phyloP scores from a whole-genome alignment of 2,329 filamentous ascomycete species.

The Penicillium sp. region DNA sequence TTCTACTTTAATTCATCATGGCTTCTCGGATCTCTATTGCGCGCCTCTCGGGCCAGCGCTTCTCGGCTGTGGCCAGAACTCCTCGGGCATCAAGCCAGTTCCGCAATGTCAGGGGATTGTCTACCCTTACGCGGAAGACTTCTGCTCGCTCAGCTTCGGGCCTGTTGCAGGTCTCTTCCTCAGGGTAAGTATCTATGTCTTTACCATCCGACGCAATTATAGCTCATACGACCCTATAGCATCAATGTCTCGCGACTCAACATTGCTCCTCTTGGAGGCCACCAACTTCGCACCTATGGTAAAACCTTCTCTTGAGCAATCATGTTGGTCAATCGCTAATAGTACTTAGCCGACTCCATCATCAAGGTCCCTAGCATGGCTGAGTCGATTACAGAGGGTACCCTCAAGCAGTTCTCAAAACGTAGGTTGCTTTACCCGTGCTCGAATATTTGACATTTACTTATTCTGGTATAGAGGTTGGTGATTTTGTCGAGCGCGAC shows the following conservation, averaged over 20 bases:
- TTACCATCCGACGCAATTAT: not conserved
- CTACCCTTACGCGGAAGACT: constrained; percentile 19
- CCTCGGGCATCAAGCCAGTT: constrained; percentile 22
- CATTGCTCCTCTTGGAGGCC: constrained; percentile 22
- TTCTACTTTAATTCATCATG: constrained; percentile 22
- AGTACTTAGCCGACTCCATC: constrained; percentile 58
- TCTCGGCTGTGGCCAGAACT: constrained; percentile 25
- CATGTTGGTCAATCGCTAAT: constrained; percentile 1
- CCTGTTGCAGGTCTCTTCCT: constrained; percentile 18
- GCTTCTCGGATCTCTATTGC: constrained; percentile 33
- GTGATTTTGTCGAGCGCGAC: constrained; percentile 87
- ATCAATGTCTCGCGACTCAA: constrained; percentile 21
- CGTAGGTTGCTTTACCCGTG: constrained; percentile 32
- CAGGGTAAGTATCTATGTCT: constrained; percentile 19
- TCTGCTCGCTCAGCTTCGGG: constrained; percentile 17
- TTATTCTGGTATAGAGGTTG: constrained; percentile 53
- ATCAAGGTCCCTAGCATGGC: constrained; percentile 97
- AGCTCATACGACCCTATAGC: constrained; percentile 12
- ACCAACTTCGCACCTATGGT: constrained; percentile 35
- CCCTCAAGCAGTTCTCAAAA: constrained; percentile 90
- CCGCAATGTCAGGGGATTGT: constrained; percentile 22
- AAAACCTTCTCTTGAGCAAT: not conserved
- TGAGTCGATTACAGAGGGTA: constrained; percentile 96
- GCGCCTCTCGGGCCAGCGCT: constrained; percentile 28
- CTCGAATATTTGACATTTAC: constrained; percentile 17